These are phyloP conservation scores for Musa balbisiana DNA, from an alignment of 202 grass and related monocot genomes.

Conservation along the genomic window DNA sequence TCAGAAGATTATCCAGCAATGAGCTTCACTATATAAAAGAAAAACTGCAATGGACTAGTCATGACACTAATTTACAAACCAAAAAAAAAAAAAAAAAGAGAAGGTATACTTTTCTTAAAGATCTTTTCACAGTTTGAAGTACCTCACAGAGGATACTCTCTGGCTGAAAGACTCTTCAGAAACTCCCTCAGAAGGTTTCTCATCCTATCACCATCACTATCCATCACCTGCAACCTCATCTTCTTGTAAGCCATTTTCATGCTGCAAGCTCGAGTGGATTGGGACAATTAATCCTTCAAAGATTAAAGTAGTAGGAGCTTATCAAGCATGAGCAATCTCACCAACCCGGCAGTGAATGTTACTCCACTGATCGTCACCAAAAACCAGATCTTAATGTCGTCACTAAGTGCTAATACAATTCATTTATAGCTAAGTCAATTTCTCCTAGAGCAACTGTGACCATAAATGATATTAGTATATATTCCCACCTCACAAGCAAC, in stretches of 20 bases:
- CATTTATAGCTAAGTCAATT: no score
- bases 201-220: neutral
- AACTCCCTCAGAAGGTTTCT: neutral
- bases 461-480: neutral
- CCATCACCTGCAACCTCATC: constrained; percentile 3
- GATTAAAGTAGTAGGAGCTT: neutral
- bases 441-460: no score
- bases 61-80: neutral
- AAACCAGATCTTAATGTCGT: no score
- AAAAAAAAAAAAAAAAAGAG: neutral
- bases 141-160: neutral
- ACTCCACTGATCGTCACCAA: no score
- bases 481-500: neutral
- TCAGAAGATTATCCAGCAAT: neutral
- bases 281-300: neutral
- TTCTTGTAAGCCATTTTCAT: constrained; percentile 5
- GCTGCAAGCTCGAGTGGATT: neutral
- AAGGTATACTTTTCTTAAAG: neutral
- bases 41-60: no score
- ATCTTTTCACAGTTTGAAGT: neutral
- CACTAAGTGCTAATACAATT: no score
- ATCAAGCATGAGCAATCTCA: neutral
- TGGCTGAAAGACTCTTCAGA: neutral
- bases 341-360: neutral
- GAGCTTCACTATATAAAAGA: neutral